Evolutionary conservation across 768 basidiomycete genomes (phyloP), one percentile per base, ranked within the genome.

Genomic region (Boletus coccyginus): DNA sequence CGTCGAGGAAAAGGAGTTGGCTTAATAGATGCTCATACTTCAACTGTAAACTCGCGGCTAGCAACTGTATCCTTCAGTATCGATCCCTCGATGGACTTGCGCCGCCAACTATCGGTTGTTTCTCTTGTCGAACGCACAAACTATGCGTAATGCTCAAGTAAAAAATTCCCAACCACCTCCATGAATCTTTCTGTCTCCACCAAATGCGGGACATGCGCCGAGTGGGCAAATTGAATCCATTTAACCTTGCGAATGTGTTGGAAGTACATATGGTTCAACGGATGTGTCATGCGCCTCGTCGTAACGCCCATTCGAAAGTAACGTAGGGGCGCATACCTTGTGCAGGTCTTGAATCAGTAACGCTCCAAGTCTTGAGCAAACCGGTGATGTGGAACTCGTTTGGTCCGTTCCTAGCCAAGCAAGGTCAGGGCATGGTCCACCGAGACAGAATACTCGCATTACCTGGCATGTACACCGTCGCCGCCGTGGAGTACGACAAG

Each of bases 401-500:
- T 16, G 73, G 74, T n/a, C 77, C 75, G n/a, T 69, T 68, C 74
- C 76, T 79, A 50, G 8, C 14, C 41, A 35, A 40, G 9, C 48
- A 52, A 48, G 53, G 47, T 55, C 42, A 57, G 29, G 33, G 24
- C 35, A 43, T 16, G 5, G 12, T 47, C 35, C n/a, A 56, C 35
- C 9, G 4, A 47, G 21, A 38, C 4, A 35, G 12, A 32, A 48
- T 31, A 63, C 76, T 42, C 44, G 81, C 82, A 84, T 81, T 3
- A 77, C 77, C n/a, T n/a, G n/a, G n/a, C 39, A 62, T 54, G 49
- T 77, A 77, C 6, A 82, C 80, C 0, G 81, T 83, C 5, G 77
- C 83, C 83, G 10, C 81, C 83, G 57, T 85, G 84, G 6, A 84
- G 70, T 3, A 73, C 66, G 52, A 85, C 71, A 46, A 84, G 74